Evolutionary conservation across 768 basidiomycete genomes (phyloP), one percentile per base, ranked within the genome.

Genomic region (Boletus tylopilopsis): DNA sequence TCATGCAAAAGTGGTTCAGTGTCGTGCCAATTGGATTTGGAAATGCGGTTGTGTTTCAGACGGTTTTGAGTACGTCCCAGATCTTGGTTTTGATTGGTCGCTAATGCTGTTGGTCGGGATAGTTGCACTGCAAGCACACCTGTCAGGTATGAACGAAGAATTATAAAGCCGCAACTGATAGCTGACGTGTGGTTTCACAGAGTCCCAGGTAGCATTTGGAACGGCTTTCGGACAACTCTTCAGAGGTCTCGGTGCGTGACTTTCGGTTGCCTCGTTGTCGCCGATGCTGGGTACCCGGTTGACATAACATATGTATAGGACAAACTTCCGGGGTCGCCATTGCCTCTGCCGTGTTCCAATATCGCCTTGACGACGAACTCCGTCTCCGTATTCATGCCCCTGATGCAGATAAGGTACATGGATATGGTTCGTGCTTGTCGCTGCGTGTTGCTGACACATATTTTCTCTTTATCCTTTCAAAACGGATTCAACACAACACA

Each of bases 201-300:
- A 61, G 11, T 44, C 56, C 0, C 51, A 55, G 40, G 55, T 61
- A 44, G 57, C 60, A 2, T 59, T 56, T 45, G 61, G 61, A 33
- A 62, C 61, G 0, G 61, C 61, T 4, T 63, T 62, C 10, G 61
- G 50, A 18, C 61, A 62, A 19, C 43, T 62, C 4, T 62, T 62
- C 27, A 51, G 61, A 25, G 51, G 54, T 12, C 54, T 62, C 2
- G 61, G 29, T 13, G 29, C 10, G 29, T 30, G 29, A 6, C 35
- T 45, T n/a, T n/a, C n/a, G n/a, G n/a, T n/a, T n/a, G n/a, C n/a
- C 25, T 29, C 16, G 7, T 15, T n/a, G 16, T 7, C 5, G 33
- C 29, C 5, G 43, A 16, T 11, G 2, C 3, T 12, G 29, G 29
- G 9, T 16, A 16, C 9, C 7, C 2, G 10, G 38, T 23, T 37